Base-by-base conservation (phyloP, 306 rosid species). In the Inga leiocalycina region DNA sequence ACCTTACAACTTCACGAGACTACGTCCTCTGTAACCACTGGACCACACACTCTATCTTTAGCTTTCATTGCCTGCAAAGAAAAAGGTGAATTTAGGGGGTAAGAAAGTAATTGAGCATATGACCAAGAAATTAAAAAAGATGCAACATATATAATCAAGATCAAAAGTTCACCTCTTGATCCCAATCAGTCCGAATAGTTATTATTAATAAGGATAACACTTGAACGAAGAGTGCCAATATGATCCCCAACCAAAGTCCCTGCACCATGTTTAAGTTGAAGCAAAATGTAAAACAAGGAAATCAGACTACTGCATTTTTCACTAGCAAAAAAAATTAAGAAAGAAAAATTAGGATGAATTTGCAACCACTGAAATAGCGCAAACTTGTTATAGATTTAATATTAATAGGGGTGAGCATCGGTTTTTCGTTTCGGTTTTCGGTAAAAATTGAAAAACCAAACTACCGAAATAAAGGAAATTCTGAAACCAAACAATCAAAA, bases 211-310 rank as follows among this genome's bases (percentile, higher is more conserved):
- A 90, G 65, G 86, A 89, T 45, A 78, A 56, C 24, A 85, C 88
- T 87, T 94, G 98, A 49, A 94, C 90, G 24, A 74, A 1, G 4
- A 94, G 92, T 35, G 93, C 98, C 48, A 88, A 88, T 76, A 94
- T 84, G 81, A 92, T 88, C 44, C 98, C 98, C 68, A 87, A 74
- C 98, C 98, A 92, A 44, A 92, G 94, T 73, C 98, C 97, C 97
- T 91, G 10, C 16, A 2, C 69, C 20, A 64, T 64, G 32, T 30
- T 64, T 12, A 27, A 64, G 69, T 24, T 30, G 69, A 2, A 27
- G 39, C 10, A 64, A 5, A 8, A 56, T 56, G 8, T 19, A 56
- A 45, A 67, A 30, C 2, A 56, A 74, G 27, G 35, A 70, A 66
- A 24, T 68, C 3, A 32, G 46, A 20, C 17, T 6, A 41, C 10